Evolutionary conservation across 129 eudicot genomes (phyloP), one percentile per base, ranked within the genome.

Genomic region (Ambrosia artemisiifolia): DNA sequence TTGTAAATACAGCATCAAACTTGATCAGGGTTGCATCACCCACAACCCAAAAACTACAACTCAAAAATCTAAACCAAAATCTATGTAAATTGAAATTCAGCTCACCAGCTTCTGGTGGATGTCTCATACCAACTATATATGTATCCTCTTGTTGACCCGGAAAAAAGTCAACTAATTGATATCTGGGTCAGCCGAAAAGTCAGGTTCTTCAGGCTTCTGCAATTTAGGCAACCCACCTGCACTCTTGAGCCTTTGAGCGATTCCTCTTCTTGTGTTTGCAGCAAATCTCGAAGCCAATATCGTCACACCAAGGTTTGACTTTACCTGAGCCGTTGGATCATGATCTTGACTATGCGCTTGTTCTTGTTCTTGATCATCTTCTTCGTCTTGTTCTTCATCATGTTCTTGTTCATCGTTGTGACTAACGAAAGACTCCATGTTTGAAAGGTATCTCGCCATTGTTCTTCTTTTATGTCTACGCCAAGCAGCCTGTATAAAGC

Each of bases 401-500:
- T 48, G 65, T 63, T 78, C 85, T 11, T 72, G 73, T 36, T 69
- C 81, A 30, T 83, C 72, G 10, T 78, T 87, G 11, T 72, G 84
- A 20, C 60, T 67, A n/a, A 61, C 72, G 62, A 91, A 95, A 6
- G 99, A 95, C 70, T 95, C 97, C 81, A 84, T 69, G 2, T 84
- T 56, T 8, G 82, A 75, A 66, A 91, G 94, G 50, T 84, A 82
- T 71, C 81, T 88, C 0, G 96, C 91, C 86, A 81, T 71, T 69
- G 53, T 83, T 64, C 91, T 81, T 81, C 97, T 79, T 76, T 86
- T 95, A 51, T 86, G 75, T 66, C 97, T 80, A 47, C 96, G 69
- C 99, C 99, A 95, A 66, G 99, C 99, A 12, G 99, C 99, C 76
- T 95, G 99, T 28, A 95, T 86, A 63, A 90, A 95, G 70, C 97